Conservation (phyloP, 768 basidiomycete species). For the Psilocybe tampanensis region DNA sequence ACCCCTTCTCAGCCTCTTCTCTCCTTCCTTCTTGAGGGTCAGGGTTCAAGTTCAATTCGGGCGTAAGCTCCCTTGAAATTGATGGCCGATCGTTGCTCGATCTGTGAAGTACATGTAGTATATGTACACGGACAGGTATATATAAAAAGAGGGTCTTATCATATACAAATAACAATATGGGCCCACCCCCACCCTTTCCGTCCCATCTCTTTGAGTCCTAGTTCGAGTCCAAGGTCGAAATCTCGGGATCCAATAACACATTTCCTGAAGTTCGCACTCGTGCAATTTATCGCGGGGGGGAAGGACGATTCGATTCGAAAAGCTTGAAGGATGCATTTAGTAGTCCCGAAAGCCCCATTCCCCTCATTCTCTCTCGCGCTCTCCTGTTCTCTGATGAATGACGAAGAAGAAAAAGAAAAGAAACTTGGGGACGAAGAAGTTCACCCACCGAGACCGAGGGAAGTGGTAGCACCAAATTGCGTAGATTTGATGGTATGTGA, state of each 20-base stretch:
- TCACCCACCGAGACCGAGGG: not conserved
- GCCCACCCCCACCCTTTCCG: not conserved
- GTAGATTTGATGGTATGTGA: constrained; percentile 17
- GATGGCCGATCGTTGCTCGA: too few relatives aligned
- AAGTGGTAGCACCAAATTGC: too few relatives aligned
- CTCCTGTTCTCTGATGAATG: constrained; percentile 10
- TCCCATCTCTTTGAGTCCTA: not conserved
- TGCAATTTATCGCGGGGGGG: too few relatives aligned
- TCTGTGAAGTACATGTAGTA: too few relatives aligned
- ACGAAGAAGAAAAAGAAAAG: not conserved
- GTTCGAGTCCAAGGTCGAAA: too few relatives aligned
- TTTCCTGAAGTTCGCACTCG: too few relatives aligned
- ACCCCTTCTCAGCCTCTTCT: too few relatives aligned
- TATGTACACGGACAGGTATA: too few relatives aligned
- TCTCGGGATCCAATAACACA: too few relatives aligned
- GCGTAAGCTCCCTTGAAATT: too few relatives aligned
- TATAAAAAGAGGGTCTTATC: not conserved
- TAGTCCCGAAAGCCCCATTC: constrained; percentile 20
- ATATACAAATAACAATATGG: not conserved
- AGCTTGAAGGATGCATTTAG: not conserved
- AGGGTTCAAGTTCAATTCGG: too few relatives aligned
- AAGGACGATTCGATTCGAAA: not conserved
- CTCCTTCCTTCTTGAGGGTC: not conserved
- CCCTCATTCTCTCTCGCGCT: constrained; percentile 22
- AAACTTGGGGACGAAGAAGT: not conserved